Base-by-base conservation (phyloP, 805 yeast genomes). In the Candida sphagnicola region DNA sequence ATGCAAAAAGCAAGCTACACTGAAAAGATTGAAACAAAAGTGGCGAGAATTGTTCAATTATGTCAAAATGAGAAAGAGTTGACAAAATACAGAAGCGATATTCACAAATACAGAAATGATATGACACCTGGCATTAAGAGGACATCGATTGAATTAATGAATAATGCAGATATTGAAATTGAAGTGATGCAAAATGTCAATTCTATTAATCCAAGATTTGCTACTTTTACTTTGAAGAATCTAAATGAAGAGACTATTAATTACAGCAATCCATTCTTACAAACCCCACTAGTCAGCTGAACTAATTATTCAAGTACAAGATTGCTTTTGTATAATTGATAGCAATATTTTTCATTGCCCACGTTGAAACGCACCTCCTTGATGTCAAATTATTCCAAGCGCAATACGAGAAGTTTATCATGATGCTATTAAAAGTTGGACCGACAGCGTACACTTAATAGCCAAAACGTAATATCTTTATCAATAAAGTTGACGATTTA, bases 51-150 rank as follows among this genome's bases (percentile, higher is more conserved):
- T 21, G 44, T 57, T 38, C 54, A 44, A 35, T 55, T 56, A 24
- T 48, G 61, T 28, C 61, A 57, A 12, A 56, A 66, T 38, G 61
- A 60, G 18, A 49, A 49, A 1, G 52, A 63, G 21, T 54, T 77
- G 38, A 49, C 45, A 5, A 48, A 53, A 17, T 75, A 74, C 45
- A 57, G 80, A 34, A 48, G 60, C 3, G 64, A 65, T 35, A 70
- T 69, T 44, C 68, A 67, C 38, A 51, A 50, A 14, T 51, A 71
- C 39, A 48, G 78, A 34, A 48, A 59, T 10, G 71, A 67, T 18
- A 69, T 74, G 74, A 41, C 56, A 2, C 75, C 75, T 0, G 67
- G 72, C 1, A 35, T 57, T 41, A 45, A 53, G 40, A 43, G 53
- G 35, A 38, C 35, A 10, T 38, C 42, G 11, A 18, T 44, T 8